Evolutionary conservation across 2,329 filamentous ascomycete genomes (phyloP), one percentile per base, ranked within the genome.

Genomic region (Sordariomycetes sp.): DNA sequence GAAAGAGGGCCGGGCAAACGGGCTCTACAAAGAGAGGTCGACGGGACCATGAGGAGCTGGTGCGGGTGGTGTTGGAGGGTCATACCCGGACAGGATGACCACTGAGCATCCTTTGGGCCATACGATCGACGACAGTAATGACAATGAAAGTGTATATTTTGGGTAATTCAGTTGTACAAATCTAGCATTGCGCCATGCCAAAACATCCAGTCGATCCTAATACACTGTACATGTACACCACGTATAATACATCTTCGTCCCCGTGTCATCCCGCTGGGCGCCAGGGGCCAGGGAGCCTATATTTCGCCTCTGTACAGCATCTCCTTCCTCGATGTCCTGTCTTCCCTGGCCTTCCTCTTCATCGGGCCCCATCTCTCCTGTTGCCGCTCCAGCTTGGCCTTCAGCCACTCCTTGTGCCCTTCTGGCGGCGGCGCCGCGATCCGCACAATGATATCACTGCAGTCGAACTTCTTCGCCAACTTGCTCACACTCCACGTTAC

Each of bases 1-100:
- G 86, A 93, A 57, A 70, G 73, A 36, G 71, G 71, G 23, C 68
- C 39, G 3, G 48, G 70, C 7, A 76, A 75, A 5, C 68, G 70
- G 37, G 81, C 82, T 44, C 63, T 95, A 18, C 68, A 69, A 12
- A 64, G 81, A 17, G 90, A 96, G 57, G 70, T 79, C 35, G 65
- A 65, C 11, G 84, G 85, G 1, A 57, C 61, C 32, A 67, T 77
- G 37, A 71, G 88, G 40, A 87, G 83, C 51, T 94, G 86, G 86
- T 96, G 88, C 56, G 86, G 83, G 0, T 95, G 90, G 88, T 96
- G 90, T 55, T 76, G 70, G 55, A 69, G 86, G 40, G 79, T 86
- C 4, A 75, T 93, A 34, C 79, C 79, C 0, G 69, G 77, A 3
- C 37, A 25, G 21, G 28, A 31, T 10, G 33, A 35, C 16, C 17